Base-by-base conservation (phyloP, 495 filamentous ascomycete species). In the Cairneyella variabilis region DNA sequence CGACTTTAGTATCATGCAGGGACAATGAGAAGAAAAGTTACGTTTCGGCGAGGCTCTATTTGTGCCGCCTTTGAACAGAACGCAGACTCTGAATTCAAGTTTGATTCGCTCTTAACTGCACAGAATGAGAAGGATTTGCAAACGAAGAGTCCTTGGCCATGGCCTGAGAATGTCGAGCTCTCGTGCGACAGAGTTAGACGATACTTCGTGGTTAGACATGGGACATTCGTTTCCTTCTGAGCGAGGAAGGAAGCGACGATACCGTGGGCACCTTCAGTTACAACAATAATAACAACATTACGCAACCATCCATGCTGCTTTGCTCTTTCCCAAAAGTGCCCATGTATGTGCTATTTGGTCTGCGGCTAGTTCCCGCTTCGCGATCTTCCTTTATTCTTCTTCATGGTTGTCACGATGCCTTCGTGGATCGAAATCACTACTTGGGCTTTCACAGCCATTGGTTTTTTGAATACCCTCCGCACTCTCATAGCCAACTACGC, bases 41-140 rank as follows among this genome's bases (percentile, higher is more conserved):
- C 9, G 1, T 55, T 40, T 55, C 52, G 21, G 52, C 43, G 42
- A 48, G 52, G 52, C 17, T 55, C 52, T 2, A 41, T 55, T 46
- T 55, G 43, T 55, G 52, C 52, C 2, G 16, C 52, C n/a, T 55
- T 55, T 42, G 52, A 55, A 41, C 42, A 48, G 52, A 48, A 48
- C 32, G 18, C 14, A 11, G 52, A 47, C 8, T 38, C 43, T 26
- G 34, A 38, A 2, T 55, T 55, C 51, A 54, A 38, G 41, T 54
- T 46, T 38, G 51, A 54, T 46, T 54, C 41, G 16, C 39, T 54
- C 51, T 46, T 54, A 46, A 20, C 51, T 27, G 14, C 5, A 37
- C 51, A 54, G 41, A 20, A 54, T 26, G 51, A 54, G 51, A 46
- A 46, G 41, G 10, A 54, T 45, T 54, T 54, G 51, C 18, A 27